Evolutionary conservation across 2,329 filamentous ascomycete genomes (phyloP), one percentile per base, ranked within the genome.

Genomic region (Hymenoscyphus salicellus): DNA sequence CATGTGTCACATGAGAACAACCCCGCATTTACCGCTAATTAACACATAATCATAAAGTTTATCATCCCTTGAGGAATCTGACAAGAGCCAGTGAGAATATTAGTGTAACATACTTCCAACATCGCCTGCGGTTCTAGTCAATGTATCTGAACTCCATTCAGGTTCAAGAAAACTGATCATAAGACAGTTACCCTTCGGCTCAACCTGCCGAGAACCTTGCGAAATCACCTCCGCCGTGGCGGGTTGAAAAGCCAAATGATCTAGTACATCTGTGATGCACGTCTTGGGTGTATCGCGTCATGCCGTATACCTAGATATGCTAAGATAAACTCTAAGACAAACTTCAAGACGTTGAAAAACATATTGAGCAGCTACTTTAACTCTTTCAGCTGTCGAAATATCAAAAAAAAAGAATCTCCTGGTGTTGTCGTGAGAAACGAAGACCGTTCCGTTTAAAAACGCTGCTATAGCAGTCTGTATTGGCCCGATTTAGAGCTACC

Each of bases 381-480:
- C 72, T 1, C 71, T 75, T 58, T 79, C 76, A 2, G 76, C 72
- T 0, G 61, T 66, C 0, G 78, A 71, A 0, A 81, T 41, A 66
- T 81, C 79, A 63, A 79, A 76, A 66, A 80, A 81, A 66, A 80
- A 79, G 7, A 79, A 66, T 66, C 55, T 77, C 74, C n/a, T 75
- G 63, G 8, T 72, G 68, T 76, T 76, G 76, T 16, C 58, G 49
- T 23, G 75, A 72, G 3, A 72, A 74, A 10, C 74, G 72, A 52
- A 68, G 64, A 28, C 73, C 73, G 57, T 75, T 67, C 63, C 77
- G 68, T 5, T 74, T 73, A 26, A 49, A 14, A 4, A 7, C 10
- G 46, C 23, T 11, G 46, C 26, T 16, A 30, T 30, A 52, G 20
- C 20, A 26, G 10, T 14, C 20, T 52, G 20, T 14, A 52, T 14